Evolutionary conservation across 1,284 basidiomycete genomes (phyloP).

Genomic region (Dichomitus squalens): DNA sequence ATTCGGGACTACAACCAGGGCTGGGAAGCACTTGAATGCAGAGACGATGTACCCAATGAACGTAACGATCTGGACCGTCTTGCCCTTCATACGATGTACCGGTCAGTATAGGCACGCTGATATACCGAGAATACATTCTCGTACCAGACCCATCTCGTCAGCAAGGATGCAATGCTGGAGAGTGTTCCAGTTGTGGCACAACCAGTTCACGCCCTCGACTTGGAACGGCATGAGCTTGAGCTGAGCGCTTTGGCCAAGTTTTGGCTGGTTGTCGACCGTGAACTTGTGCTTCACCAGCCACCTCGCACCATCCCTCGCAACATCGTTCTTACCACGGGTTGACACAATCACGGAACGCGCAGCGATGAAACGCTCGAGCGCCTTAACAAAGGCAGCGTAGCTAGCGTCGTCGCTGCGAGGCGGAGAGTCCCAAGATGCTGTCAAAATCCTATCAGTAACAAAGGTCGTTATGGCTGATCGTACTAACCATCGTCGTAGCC

Average conservation of each 20-base stretch:
- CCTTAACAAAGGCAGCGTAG: constrained; percentile 66
- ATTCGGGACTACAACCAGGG: constrained; percentile 92
- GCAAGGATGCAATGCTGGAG: constrained; percentile 91
- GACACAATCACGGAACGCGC: constrained; percentile 67
- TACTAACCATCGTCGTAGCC: constrained; percentile 83
- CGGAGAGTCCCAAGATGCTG: constrained; percentile 92
- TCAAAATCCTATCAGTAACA: not conserved
- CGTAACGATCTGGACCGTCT: constrained; percentile 91
- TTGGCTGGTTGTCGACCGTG: constrained; percentile 51
- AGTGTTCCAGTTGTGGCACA: constrained; percentile 88
- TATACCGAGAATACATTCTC: constrained; percentile 24
- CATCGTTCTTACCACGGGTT: constrained; percentile 42
- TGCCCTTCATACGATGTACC: constrained; percentile 56
- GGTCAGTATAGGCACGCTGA: not conserved
- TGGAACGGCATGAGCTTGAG: constrained; percentile 87
- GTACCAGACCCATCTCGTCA: constrained; percentile 94
- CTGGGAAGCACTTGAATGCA: constrained; percentile 69
- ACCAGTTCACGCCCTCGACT: constrained; percentile 92
- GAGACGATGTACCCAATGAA: constrained; percentile 81
- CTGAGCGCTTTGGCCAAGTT: constrained; percentile 62
- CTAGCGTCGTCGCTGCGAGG: constrained; percentile 58
- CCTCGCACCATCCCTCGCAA: constrained; percentile 35
- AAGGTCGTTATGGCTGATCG: not conserved
- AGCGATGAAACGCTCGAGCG: constrained; percentile 66
- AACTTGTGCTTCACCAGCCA: constrained; percentile 48